Base-by-base conservation (phyloP, 2,329 filamentous ascomycete species). In the Clonostachys chloroleuca region DNA sequence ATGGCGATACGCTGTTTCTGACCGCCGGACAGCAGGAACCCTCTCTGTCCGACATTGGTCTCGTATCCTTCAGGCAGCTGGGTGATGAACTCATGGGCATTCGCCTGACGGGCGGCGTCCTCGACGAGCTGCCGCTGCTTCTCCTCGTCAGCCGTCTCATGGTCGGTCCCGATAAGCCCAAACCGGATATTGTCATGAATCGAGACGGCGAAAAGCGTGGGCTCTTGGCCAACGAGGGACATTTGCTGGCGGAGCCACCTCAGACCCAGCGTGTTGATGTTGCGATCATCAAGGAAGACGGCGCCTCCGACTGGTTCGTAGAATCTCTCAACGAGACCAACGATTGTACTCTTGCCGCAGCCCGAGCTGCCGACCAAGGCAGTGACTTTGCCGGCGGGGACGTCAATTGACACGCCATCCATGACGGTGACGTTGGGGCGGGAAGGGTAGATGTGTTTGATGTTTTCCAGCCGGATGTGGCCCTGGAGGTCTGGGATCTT, bases 1-100 rank as follows among this genome's bases (percentile, higher is more conserved):
- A 97, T 96, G 13, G 92, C 92, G 60, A 97, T 95, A 56, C 94
- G 89, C 68, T 97, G 94, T 67, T 96, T 96, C 68, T 99, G 94
- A 36, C 94, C 94, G 63, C 94, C 94, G 47, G 89, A 95, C 8
- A 99, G 77, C 46, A 96, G 71, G 62, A 96, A 95, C 10, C 94
- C 94, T 52, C 92, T 86, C 65, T 97, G 91, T 48, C 94, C 94
- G n/a, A 97, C 94, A 54, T 95, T 85, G 0, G 94, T 97, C 54
- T 96, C 81, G 59, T 96, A 97, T 3, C 88, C 87, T 56, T 97
- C 87, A 0, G 92, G 91, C 2, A 97, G 78, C 13, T 77, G 69
- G 6, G 74, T 80, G 54, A 99, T 86, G 62, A 97, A 97, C 53
- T 95, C 91, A 62, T 96, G 92, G 1, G 92, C 92, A 56, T 97